A percentile compares a stretch with the other conserved stretches of the same genome.
phyloP scores from a whole-genome alignment of 768 basidiomycete genomes.

The Tulasnella sp. region DNA sequence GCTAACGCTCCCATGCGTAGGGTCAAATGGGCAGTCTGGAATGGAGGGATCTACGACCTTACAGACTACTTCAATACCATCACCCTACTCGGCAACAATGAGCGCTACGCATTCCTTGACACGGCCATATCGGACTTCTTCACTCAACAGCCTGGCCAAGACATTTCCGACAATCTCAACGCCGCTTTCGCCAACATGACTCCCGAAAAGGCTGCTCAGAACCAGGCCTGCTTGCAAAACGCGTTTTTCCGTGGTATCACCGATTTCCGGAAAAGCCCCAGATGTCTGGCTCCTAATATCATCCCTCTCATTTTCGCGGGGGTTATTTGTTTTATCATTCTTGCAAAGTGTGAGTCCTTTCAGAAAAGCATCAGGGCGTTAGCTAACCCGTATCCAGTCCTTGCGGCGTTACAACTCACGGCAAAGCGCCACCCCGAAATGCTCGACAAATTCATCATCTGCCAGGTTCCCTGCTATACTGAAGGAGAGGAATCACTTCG shows the following conservation, averaged over 20 bases:
- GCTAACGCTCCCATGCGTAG: constrained; percentile 26
- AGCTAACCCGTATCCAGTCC: constrained; percentile 48
- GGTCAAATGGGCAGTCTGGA: constrained; percentile 76
- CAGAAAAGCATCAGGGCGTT: neutral
- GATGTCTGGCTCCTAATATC: constrained; percentile 83
- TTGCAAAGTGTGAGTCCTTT: constrained; percentile 70
- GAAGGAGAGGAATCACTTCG: constrained; percentile 94
- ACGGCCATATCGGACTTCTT: constrained; percentile 61
- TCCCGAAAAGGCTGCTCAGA: constrained; percentile 39
- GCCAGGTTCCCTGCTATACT: constrained; percentile 92
- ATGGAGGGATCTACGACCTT: constrained; percentile 72
- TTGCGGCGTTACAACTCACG: constrained; percentile 84
- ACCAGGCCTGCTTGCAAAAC: constrained; percentile 71
- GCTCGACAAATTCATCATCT: constrained; percentile 91
- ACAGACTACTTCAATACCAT: constrained; percentile 83
- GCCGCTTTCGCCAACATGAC: constrained; percentile 55
- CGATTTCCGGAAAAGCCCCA: constrained; percentile 73
- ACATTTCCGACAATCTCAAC: constrained; percentile 67
- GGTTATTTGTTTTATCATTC: constrained; percentile 73
- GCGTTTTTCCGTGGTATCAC: constrained; percentile 67
- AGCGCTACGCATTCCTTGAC: constrained; percentile 64
- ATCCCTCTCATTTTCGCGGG: constrained; percentile 70
- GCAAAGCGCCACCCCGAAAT: constrained; percentile 78
- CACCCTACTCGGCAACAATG: constrained; percentile 44
- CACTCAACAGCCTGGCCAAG: constrained; percentile 76